Evolutionary conservation across 805 yeast species (phyloP).

Genomic region (Candida qinlingensis): DNA sequence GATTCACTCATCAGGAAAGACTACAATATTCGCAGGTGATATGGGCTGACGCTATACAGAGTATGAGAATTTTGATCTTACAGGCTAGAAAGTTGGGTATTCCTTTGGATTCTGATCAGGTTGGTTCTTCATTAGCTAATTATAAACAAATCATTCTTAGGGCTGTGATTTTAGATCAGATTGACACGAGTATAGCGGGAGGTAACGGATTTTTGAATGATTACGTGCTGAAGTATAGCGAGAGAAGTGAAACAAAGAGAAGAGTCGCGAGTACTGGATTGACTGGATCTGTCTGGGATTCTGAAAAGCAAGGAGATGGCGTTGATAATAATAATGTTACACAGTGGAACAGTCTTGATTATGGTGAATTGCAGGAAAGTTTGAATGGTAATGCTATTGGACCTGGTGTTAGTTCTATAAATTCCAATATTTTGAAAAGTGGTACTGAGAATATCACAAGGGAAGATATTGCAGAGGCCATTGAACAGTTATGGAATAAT

Average conservation of each 20-base stretch:
- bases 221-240: slow-evolving; percentile 57
- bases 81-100: slow-evolving; percentile 68
- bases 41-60: slow-evolving; percentile 87
- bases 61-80: slow-evolving; percentile 73
- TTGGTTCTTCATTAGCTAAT: slow-evolving; percentile 38
- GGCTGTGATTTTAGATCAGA: slow-evolving; percentile 53
- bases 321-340: background rate
- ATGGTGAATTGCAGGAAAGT: slow-evolving; percentile 18
- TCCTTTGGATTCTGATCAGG: slow-evolving; percentile 58
- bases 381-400: slow-evolving; percentile 16
- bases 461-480: slow-evolving; percentile 65
- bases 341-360: slow-evolving; percentile 2
- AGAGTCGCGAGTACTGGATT: slow-evolving; percentile 50
- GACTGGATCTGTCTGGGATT: slow-evolving; percentile 29
- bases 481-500: slow-evolving; percentile 58
- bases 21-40: slow-evolving; percentile 78
- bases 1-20: slow-evolving; percentile 77
- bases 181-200: slow-evolving; percentile 64
- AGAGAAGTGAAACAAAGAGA: slow-evolving; percentile 46
- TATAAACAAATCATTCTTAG: slow-evolving; percentile 47
- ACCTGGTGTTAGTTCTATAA: slow-evolving; percentile 22
- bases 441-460: slow-evolving; percentile 27
- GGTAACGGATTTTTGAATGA: slow-evolving; percentile 58
- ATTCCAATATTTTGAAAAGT: slow-evolving; percentile 10
- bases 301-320: slow-evolving; percentile 10